A percentile compares a stretch with the other conserved stretches of the same genome.
phyloP scores from a whole-genome alignment of 164 flowering plant species.

The Houttuynia cordata region DNA sequence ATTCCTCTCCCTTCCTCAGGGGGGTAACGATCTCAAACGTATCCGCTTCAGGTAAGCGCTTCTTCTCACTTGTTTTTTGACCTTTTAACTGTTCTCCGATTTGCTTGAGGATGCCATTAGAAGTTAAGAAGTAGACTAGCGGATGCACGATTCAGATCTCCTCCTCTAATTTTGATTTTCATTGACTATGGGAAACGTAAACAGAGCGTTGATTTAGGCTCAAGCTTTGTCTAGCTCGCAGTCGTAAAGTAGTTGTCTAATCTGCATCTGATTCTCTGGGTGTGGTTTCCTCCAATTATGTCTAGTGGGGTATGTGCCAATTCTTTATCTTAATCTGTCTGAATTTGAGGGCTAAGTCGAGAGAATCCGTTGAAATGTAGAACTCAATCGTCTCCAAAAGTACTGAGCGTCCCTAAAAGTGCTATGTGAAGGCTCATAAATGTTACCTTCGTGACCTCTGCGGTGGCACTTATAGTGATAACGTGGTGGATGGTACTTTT shows the following conservation, averaged over 20 bases:
- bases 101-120: neutral
- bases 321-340: neutral
- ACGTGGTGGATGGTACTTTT: neutral
- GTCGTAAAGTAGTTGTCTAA: neutral
- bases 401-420: too few species aligned
- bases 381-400: too few species aligned
- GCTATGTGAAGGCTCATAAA: neutral
- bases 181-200: neutral
- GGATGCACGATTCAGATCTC: neutral
- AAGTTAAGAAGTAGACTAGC: neutral
- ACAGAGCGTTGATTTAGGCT: neutral
- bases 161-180: neutral
- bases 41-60: constrained; percentile 76
- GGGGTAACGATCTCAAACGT: constrained; percentile 88
- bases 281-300: neutral
- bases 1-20: constrained; percentile 66
- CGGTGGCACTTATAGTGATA: neutral
- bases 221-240: neutral
- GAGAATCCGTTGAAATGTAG: neutral
- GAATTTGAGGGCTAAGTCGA: neutral
- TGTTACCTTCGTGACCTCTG: neutral
- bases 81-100: neutral
- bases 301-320: too few species aligned
- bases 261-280: neutral
- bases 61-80: neutral